Conservation (phyloP, 2,329 filamentous ascomycete genomes). For the Penicillium sp. region DNA sequence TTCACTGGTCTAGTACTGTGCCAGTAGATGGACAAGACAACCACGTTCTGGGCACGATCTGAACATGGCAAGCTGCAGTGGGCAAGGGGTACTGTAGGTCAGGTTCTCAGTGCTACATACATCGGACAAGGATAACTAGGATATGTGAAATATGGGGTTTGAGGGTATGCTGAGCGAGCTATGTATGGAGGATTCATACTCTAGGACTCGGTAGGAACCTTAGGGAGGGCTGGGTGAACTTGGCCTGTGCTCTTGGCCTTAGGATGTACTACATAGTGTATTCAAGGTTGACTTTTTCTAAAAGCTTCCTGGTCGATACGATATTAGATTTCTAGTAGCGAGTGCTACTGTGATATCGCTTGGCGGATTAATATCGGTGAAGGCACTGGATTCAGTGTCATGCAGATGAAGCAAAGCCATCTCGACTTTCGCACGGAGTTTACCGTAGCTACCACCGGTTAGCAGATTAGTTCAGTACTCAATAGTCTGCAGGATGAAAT, state of each 20-base stretch:
- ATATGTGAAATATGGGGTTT: not conserved
- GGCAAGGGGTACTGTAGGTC: not conserved
- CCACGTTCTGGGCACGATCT: conserved; percentile 18
- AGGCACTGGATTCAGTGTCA: not conserved
- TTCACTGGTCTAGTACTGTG: not conserved
- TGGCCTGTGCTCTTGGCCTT: not conserved
- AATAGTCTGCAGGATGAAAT: not conserved
- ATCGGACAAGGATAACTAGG: not conserved
- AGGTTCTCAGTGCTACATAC: not conserved
- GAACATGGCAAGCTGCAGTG: conserved; percentile 6
- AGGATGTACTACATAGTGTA: not conserved
- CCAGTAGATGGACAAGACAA: not conserved
- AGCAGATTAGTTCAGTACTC: not conserved
- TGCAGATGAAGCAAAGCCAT: not conserved
- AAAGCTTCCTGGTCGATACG: not conserved
- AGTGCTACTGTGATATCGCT: not conserved
- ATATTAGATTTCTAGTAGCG: not conserved
- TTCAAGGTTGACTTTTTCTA: not conserved
- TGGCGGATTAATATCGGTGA: not conserved
- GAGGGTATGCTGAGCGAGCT: not conserved
- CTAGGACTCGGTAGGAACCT: not conserved
- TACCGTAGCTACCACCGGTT: not conserved
- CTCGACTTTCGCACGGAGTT: not conserved
- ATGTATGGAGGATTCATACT: conserved; percentile 3
- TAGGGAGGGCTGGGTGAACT: not conserved